Percentiles rank a stretch among this genome's conserved stretches.
Evolutionary conservation across 2,329 filamentous ascomycete genomes (phyloP).

Genomic region (Cercospora sesami): DNA sequence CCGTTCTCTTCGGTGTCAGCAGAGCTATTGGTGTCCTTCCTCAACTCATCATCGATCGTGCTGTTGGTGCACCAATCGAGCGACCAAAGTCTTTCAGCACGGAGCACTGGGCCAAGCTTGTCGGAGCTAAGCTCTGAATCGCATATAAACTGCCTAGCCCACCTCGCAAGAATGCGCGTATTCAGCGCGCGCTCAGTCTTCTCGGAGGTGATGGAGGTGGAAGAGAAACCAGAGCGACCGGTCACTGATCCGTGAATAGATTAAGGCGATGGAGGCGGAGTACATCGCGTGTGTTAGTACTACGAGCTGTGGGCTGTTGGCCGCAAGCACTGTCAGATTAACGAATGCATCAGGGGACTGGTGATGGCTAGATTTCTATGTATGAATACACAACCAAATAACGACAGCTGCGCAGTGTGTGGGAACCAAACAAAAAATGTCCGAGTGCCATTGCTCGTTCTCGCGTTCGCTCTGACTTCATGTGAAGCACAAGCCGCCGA

Average conservation of each 20-base stretch:
- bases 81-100: slow-evolving; percentile 99
- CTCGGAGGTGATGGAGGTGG: slow-evolving; percentile 35
- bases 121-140: slow-evolving; percentile 81
- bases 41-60: slow-evolving; percentile 99
- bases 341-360: slow-evolving; percentile 1
- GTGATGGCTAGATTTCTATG: slow-evolving; percentile 21
- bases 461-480: background rate
- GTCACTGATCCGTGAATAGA: slow-evolving; percentile 12
- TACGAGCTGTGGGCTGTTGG: slow-evolving; percentile 18
- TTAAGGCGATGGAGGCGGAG: slow-evolving; percentile 10
- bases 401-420: slow-evolving; percentile 12
- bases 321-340: slow-evolving; percentile 18
- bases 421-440: background rate
- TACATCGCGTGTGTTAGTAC: slow-evolving; percentile 17
- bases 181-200: slow-evolving; percentile 30
- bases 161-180: slow-evolving; percentile 18
- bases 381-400: slow-evolving; percentile 15
- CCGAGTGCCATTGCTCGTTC: background rate
- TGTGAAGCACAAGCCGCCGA: background rate
- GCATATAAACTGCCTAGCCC: slow-evolving; percentile 18
- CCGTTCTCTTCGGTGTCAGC: slow-evolving; percentile 97
- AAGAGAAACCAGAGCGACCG: slow-evolving; percentile 20
- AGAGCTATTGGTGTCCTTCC: slow-evolving; percentile 97
- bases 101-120: slow-evolving; percentile 91
- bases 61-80: slow-evolving; percentile 95